These are phyloP conservation scores for Penicillium chermesinum DNA, from an alignment of 495 filamentous ascomycete genomes.

Conservation along the genomic window DNA sequence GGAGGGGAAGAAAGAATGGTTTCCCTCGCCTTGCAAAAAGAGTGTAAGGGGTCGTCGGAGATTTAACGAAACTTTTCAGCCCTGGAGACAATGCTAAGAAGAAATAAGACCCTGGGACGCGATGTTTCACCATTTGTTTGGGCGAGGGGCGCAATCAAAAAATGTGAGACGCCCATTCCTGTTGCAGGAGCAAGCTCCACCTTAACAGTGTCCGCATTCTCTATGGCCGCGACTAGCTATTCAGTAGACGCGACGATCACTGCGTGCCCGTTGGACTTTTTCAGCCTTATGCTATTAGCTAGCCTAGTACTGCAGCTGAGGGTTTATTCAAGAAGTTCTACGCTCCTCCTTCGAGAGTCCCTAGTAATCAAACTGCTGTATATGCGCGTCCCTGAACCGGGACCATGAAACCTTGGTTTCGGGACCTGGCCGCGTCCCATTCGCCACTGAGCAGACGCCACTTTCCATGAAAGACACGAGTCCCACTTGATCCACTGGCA, in stretches of 20 bases:
- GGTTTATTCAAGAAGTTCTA: too few relatives aligned
- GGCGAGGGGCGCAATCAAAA: slow-evolving; percentile 9
- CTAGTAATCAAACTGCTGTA: too few relatives aligned
- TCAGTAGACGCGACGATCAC: neutral
- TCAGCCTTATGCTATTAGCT: neutral
- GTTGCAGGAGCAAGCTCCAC: neutral
- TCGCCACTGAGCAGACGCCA: neutral
- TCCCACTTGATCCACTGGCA: neutral
- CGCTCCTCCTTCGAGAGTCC: too few relatives aligned
- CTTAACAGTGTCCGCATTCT: slow-evolving; percentile 7
- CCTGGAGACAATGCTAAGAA: neutral
- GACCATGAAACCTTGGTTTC: too few relatives aligned
- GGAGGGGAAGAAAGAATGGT: too few relatives aligned
- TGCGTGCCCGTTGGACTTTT: neutral
- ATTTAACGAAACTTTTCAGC: slow-evolving; percentile 7
- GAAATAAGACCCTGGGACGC: slow-evolving; percentile 2
- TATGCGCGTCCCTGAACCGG: too few relatives aligned
- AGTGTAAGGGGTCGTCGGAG: neutral
- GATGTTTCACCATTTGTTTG: slow-evolving; percentile 21
- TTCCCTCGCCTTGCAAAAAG: too few relatives aligned
- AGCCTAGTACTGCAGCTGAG: too few relatives aligned
- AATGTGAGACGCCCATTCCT: slow-evolving; percentile 27
- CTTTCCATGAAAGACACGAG: too few relatives aligned
- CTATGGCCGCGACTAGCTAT: neutral
- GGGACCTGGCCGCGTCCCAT: neutral